Conservation (phyloP, 805 yeast genomes). For the Torulaspora delbrueckii region DNA sequence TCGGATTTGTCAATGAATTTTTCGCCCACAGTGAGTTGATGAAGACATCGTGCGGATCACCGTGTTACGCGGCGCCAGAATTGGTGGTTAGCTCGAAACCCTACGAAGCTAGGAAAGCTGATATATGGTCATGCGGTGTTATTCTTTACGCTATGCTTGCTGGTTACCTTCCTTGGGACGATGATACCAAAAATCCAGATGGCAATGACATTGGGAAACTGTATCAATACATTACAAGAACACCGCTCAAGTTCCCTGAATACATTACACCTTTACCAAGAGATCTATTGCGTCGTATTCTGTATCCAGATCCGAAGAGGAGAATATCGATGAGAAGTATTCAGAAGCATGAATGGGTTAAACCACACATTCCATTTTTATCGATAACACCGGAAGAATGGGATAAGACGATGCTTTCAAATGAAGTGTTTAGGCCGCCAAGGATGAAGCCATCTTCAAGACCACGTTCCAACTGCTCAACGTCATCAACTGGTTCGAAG, state of each 20-base stretch:
- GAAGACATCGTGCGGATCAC: slow-evolving; percentile 96
- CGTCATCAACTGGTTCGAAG: slow-evolving; percentile 39
- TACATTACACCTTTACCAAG: slow-evolving; percentile 86
- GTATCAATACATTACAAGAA: slow-evolving; percentile 85
- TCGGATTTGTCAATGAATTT: slow-evolving; percentile 90
- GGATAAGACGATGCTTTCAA: slow-evolving; percentile 48
- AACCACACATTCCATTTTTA: slow-evolving; percentile 76
- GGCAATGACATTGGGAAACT: slow-evolving; percentile 89
- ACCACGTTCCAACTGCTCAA: slow-evolving; percentile 33
- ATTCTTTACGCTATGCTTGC: slow-evolving; percentile 95
- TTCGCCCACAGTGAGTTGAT: slow-evolving; percentile 59
- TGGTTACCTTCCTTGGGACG: slow-evolving; percentile 96
- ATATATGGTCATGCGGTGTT: slow-evolving; percentile 96
- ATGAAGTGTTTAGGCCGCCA: slow-evolving; percentile 22
- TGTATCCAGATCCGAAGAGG: slow-evolving; percentile 77
- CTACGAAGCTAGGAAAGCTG: slow-evolving; percentile 89
- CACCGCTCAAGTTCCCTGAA: slow-evolving; percentile 93
- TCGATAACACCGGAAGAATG: slow-evolving; percentile 85
- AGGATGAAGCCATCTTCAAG: slow-evolving; percentile 19
- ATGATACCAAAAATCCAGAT: slow-evolving; percentile 94
- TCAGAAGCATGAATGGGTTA: slow-evolving; percentile 80
- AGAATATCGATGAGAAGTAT: slow-evolving; percentile 67
- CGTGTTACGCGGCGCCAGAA: slow-evolving; percentile 98
- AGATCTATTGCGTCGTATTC: slow-evolving; percentile 77
- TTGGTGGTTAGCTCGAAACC: slow-evolving; percentile 81